Percentiles rank a stretch among this genome's conserved stretches.
Conservation (phyloP, 306 rosid genomes). For the Cyamopsis tetragonoloba region DNA sequence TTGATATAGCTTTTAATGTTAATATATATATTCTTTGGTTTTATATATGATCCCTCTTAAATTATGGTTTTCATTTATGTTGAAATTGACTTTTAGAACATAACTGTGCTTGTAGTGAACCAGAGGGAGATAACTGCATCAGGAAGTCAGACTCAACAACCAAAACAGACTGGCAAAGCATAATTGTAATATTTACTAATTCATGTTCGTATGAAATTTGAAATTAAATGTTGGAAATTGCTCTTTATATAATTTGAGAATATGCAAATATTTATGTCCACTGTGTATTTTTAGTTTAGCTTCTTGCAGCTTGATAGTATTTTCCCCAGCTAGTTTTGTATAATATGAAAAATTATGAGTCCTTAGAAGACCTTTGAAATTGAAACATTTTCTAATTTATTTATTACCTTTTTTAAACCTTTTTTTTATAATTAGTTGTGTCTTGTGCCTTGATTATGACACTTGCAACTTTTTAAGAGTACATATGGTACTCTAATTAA, state of each 20-base stretch:
- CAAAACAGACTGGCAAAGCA: constrained; percentile 84
- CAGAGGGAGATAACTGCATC: constrained; percentile 65
- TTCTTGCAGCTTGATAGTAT: neutral
- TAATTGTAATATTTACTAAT: constrained; percentile 55
- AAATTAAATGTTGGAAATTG: neutral
- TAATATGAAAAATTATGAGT: neutral
- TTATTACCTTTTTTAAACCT: neutral
- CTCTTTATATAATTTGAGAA: neutral
- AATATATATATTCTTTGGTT: neutral
- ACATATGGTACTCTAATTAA: too few species aligned
- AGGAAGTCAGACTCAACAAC: constrained; percentile 41
- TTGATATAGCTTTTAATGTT: neutral
- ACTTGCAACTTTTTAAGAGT: too few species aligned
- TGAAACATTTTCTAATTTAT: too few species aligned
- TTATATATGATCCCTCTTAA: neutral
- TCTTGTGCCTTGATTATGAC: too few species aligned
- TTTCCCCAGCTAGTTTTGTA: neutral
- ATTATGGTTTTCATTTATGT: neutral
- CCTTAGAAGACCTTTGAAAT: too few species aligned
- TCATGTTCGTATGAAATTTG: constrained; percentile 3
- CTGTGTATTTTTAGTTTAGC: neutral
- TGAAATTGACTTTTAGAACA: constrained; percentile 17
- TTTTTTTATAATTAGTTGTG: too few species aligned
- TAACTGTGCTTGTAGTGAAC: constrained; percentile 60
- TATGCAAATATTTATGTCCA: neutral